Percentiles rank a stretch among this genome's conserved stretches.
Conservation (phyloP, 2,329 filamentous ascomycete species). For the Zasmidium angulare region DNA sequence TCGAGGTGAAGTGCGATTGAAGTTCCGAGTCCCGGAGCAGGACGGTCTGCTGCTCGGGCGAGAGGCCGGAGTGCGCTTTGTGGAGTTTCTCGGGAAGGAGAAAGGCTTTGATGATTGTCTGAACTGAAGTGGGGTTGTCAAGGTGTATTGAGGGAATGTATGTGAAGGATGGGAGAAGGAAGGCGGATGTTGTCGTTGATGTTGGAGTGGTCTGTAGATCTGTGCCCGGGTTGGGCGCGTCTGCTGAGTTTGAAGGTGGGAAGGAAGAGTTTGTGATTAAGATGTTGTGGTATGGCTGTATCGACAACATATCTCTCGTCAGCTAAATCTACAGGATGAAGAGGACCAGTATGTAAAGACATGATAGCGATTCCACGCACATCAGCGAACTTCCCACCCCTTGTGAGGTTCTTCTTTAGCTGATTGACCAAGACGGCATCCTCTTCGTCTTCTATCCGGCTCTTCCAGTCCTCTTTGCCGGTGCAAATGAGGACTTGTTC, state of each 20-base stretch:
- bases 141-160: constrained; percentile 72
- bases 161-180: constrained; percentile 80
- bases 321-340: constrained; percentile 12
- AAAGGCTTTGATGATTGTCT: constrained; percentile 62
- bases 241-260: constrained; percentile 45
- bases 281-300: constrained; percentile 78
- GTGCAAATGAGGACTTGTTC: constrained; percentile 85
- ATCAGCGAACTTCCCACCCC: constrained; percentile 45
- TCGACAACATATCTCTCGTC: constrained; percentile 10
- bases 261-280: constrained; percentile 77
- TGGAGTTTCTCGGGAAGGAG: constrained; percentile 65
- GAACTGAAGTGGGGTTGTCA: constrained; percentile 51
- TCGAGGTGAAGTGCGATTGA: constrained; percentile 52
- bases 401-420: constrained; percentile 58
- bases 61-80: constrained; percentile 57
- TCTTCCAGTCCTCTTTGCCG: constrained; percentile 76
- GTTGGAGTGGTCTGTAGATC: constrained; percentile 29
- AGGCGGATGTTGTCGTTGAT: constrained; percentile 54
- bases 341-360: background rate
- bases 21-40: constrained; percentile 50
- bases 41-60: constrained; percentile 50
- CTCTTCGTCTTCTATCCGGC: constrained; percentile 80
- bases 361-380: constrained; percentile 43
- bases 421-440: constrained; percentile 62
- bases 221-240: constrained; percentile 22